Percentiles rank a stretch among this genome's conserved stretches.
These are phyloP conservation scores for Tillandsia fasciculata DNA, from an alignment of 176 grass and related monocot species.

Conservation along the genomic window DNA sequence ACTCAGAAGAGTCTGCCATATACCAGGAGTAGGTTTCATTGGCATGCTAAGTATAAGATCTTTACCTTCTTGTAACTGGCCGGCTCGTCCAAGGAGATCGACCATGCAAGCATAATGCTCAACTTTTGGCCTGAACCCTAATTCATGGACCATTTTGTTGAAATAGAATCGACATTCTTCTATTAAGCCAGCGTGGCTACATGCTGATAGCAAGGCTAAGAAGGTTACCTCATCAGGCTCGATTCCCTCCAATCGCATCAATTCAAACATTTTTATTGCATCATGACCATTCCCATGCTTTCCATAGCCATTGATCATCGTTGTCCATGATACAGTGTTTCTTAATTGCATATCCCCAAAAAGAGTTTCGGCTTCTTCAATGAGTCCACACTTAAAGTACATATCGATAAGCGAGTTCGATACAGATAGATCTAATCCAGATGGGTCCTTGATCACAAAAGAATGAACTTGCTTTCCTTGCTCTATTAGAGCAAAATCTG, in stretches of 20 bases:
- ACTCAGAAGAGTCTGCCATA: slow-evolving; percentile 38
- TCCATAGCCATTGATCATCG: slow-evolving; percentile 41
- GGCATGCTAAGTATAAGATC: slow-evolving; percentile 35
- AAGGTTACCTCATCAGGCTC: slow-evolving; percentile 31
- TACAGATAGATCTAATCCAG: slow-evolving; percentile 20
- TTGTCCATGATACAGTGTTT: slow-evolving; percentile 46
- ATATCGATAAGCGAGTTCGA: slow-evolving; percentile 33
- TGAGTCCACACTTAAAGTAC: slow-evolving; percentile 47
- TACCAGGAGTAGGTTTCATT: slow-evolving; percentile 19
- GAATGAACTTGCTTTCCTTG: slow-evolving; percentile 47
- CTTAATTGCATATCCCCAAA: slow-evolving; percentile 27
- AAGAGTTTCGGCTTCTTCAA: slow-evolving; percentile 11
- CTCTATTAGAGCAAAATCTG: slow-evolving; percentile 34
- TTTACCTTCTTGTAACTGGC: slow-evolving; percentile 31
- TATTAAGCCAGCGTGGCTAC: slow-evolving; percentile 40
- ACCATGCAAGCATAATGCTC: slow-evolving; percentile 45
- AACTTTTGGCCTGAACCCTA: slow-evolving; percentile 2
- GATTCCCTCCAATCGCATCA: slow-evolving; percentile 17
- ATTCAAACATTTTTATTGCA: slow-evolving; percentile 28
- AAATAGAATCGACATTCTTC: slow-evolving; percentile 27
- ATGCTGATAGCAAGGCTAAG: slow-evolving; percentile 41
- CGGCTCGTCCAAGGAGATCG: slow-evolving; percentile 30
- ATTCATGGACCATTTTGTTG: not conserved
- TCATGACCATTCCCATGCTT: slow-evolving; percentile 34
- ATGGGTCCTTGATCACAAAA: slow-evolving; percentile 8